Percentiles rank a stretch among this genome's conserved stretches.
phyloP scores from a whole-genome alignment of 768 basidiomycete species.

The Lyophyllum decastes region DNA sequence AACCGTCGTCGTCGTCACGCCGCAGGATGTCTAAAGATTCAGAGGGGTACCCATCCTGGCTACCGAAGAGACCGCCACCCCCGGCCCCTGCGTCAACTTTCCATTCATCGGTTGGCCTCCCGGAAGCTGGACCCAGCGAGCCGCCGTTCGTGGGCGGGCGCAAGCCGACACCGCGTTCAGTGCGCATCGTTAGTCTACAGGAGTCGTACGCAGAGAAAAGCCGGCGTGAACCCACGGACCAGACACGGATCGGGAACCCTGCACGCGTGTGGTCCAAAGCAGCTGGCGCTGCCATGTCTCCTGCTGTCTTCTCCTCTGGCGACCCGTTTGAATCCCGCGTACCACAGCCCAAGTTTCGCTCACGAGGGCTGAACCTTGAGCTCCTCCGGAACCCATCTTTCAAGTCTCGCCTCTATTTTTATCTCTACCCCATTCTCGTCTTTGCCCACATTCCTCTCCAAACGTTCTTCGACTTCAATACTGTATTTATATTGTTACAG shows the following conservation, averaged over 20 bases:
- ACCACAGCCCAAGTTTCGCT: constrained; percentile 67
- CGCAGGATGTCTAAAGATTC: constrained; percentile 43
- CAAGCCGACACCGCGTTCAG: constrained; percentile 77
- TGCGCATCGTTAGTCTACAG: constrained; percentile 77
- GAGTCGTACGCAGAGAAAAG: constrained; percentile 30
- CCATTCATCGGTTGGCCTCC: constrained; percentile 52
- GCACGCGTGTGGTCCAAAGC: constrained; percentile 63
- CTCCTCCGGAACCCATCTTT: constrained; percentile 62
- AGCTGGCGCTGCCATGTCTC: constrained; percentile 42
- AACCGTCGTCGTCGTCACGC: constrained; percentile 33
- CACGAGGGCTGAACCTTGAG: constrained; percentile 67
- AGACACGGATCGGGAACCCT: constrained; percentile 43
- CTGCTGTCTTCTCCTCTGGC: constrained; percentile 44
- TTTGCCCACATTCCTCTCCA: constrained; percentile 77
- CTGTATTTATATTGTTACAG: constrained; percentile 81
- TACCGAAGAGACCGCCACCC: constrained; percentile 75
- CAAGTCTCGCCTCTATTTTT: constrained; percentile 62
- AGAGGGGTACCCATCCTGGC: constrained; percentile 84
- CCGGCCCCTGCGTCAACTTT: constrained; percentile 75
- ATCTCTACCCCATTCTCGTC: constrained; percentile 66
- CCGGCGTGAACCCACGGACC: constrained; percentile 51
- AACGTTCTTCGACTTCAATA: constrained; percentile 89
- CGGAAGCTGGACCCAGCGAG: constrained; percentile 32
- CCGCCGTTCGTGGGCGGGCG: constrained; percentile 57
- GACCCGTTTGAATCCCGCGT: constrained; percentile 31